Conservation (phyloP, 192 early-diverging fungal species). For the Coemansia sp. region DNA sequence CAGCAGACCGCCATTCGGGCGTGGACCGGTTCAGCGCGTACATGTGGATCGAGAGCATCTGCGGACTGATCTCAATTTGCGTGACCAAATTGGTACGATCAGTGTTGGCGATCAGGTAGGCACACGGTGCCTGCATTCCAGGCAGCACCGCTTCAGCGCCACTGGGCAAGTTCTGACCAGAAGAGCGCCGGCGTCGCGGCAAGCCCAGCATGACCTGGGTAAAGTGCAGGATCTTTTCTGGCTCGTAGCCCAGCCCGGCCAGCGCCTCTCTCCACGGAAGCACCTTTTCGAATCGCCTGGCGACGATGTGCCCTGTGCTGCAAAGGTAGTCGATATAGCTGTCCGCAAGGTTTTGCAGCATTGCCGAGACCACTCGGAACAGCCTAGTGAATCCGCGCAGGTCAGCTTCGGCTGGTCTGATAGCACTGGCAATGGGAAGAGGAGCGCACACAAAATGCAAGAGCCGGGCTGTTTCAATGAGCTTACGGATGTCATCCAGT, state of each 20-base stretch:
- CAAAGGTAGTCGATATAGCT: conserved; percentile 53
- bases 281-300: conserved; percentile 37
- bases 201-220: conserved; percentile 24
- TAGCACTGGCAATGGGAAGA: conserved; percentile 33
- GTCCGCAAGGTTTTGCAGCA: conserved; percentile 52
- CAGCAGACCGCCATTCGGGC: conserved; percentile 49
- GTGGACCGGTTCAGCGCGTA: conserved; percentile 48
- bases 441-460: conserved; percentile 54
- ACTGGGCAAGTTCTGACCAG: neutral
- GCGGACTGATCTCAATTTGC: conserved; percentile 42
- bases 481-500: conserved; percentile 40
- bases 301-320: conserved; percentile 45
- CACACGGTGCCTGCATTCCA: conserved; percentile 36
- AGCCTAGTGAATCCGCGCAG: conserved; percentile 34
- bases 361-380: conserved; percentile 43
- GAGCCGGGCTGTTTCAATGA: conserved; percentile 49
- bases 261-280: conserved; percentile 39
- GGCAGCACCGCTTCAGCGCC: conserved; percentile 23
- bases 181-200: conserved; percentile 10
- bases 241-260: conserved; percentile 29
- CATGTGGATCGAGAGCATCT: conserved; percentile 51
- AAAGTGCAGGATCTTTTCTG: conserved; percentile 22
- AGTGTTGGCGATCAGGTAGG: conserved; percentile 49
- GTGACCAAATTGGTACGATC: conserved; percentile 50
- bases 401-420: conserved; percentile 31